Evolutionary conservation across 2,329 filamentous ascomycete genomes (phyloP).

Genomic region (Dactylella cylindrospora): DNA sequence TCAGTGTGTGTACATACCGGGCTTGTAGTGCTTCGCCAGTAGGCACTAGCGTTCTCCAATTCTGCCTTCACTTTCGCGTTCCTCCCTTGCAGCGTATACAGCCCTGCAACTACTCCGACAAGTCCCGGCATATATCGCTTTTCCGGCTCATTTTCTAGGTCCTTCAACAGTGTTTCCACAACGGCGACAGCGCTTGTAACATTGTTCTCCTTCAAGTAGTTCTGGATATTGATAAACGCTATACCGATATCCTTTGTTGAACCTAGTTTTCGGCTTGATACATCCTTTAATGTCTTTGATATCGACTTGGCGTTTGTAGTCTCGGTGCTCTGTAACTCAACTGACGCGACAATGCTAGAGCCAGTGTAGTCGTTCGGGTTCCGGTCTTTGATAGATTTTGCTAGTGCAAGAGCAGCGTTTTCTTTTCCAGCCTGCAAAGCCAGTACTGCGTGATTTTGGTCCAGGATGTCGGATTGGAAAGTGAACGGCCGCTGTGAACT

Average conservation of each 20-base stretch:
- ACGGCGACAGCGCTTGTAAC: constrained; percentile 46
- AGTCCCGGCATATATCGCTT: constrained; percentile 68
- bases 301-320: constrained; percentile 66
- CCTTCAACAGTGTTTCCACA: constrained; percentile 43
- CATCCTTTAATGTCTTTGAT: constrained; percentile 59
- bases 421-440: constrained; percentile 70
- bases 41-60: constrained; percentile 73
- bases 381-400: constrained; percentile 7
- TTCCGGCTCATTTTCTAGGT: constrained; percentile 52
- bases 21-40: constrained; percentile 68
- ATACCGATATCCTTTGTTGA: constrained; percentile 46
- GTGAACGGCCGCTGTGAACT: constrained; percentile 66
- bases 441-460: constrained; percentile 65
- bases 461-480: constrained; percentile 66
- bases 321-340: constrained; percentile 52
- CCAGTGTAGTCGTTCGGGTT: constrained; percentile 33
- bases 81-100: constrained; percentile 76
- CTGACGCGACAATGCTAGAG: constrained; percentile 24
- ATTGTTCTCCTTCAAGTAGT: constrained; percentile 46
- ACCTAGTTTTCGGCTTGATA: constrained; percentile 12
- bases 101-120: constrained; percentile 73
- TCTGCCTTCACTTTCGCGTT: constrained; percentile 70
- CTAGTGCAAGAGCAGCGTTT: constrained; percentile 55
- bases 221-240: constrained; percentile 47
- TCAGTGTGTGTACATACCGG: constrained; percentile 38